A percentile compares a stretch with the other conserved stretches of the same genome.
These are phyloP conservation scores for Leccinum colubrinum DNA, from an alignment of 1,284 basidiomycete species.

Conservation along the genomic window DNA sequence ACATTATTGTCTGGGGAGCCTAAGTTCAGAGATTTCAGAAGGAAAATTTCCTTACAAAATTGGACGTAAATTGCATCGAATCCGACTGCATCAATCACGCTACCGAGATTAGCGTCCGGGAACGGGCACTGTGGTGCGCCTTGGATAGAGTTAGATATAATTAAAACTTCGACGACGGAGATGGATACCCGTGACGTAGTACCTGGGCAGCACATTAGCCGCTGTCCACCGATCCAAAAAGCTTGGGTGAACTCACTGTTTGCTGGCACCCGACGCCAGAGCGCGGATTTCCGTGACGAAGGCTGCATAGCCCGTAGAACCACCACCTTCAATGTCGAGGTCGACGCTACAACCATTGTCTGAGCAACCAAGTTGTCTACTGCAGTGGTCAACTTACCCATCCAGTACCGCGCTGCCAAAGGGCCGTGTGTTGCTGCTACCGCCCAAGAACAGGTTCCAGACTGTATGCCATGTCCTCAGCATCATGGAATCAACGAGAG, in stretches of 20 bases:
- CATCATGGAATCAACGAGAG: background rate
- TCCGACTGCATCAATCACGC: slow-evolving; percentile 49
- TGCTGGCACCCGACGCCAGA: slow-evolving; percentile 46
- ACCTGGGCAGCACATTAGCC: slow-evolving; percentile 34
- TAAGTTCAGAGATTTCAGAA: background rate
- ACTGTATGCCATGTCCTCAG: slow-evolving; percentile 28
- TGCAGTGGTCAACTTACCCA: slow-evolving; percentile 40
- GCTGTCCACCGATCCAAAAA: background rate
- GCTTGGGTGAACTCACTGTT: slow-evolving; percentile 39
- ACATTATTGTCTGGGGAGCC: slow-evolving; percentile 51
- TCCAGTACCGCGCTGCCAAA: slow-evolving; percentile 65
- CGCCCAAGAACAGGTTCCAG: slow-evolving; percentile 69
- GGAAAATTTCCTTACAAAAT: slow-evolving; percentile 38
- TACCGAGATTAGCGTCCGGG: slow-evolving; percentile 57
- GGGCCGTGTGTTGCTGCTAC: slow-evolving; percentile 42
- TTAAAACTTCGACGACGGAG: background rate
- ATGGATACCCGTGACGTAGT: slow-evolving; percentile 50
- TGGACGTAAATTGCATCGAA: slow-evolving; percentile 70
- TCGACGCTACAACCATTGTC: slow-evolving; percentile 44
- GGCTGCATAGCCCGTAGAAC: slow-evolving; percentile 47
- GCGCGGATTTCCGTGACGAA: slow-evolving; percentile 55
- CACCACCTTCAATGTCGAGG: slow-evolving; percentile 66
- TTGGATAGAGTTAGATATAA: background rate
- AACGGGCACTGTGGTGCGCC: slow-evolving; percentile 63
- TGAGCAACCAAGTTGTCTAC: background rate